Percentiles rank a stretch among this genome's conserved stretches.
These are phyloP conservation scores for Tulasnella sp. DNA, from an alignment of 768 basidiomycete genomes.

Conservation along the genomic window DNA sequence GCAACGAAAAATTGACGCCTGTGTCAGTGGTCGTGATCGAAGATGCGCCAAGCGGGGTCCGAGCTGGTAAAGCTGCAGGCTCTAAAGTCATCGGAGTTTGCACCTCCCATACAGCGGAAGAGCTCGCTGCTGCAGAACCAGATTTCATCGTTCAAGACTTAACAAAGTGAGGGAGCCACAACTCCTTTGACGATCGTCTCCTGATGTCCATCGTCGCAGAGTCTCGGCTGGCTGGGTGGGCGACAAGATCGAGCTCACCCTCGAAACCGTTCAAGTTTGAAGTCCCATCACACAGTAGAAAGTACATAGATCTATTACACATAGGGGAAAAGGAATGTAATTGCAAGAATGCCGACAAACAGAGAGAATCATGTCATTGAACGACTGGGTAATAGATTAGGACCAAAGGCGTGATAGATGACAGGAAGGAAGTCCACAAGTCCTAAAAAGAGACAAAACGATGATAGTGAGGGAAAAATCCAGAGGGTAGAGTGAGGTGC, in stretches of 20 bases:
- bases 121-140: constrained; percentile 43
- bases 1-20: background rate
- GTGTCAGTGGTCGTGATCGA: constrained; percentile 66
- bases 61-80: constrained; percentile 69
- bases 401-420: background rate
- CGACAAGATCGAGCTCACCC: constrained; percentile 16
- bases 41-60: constrained; percentile 79
- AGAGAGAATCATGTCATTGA: background rate
- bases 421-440: background rate
- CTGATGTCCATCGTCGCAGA: background rate
- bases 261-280: constrained; percentile 2
- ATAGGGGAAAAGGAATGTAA: background rate
- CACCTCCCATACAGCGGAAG: constrained; percentile 60
- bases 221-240: constrained; percentile 8
- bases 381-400: background rate
- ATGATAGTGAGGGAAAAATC: background rate
- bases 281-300: background rate
- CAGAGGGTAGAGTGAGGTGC: background rate
- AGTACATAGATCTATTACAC: constrained; percentile 1
- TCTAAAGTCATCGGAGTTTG: constrained; percentile 71
- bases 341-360: background rate
- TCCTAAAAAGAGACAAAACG: background rate
- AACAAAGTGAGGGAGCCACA: constrained; percentile 32
- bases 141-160: constrained; percentile 66
- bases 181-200: background rate